Conservation (phyloP, 2,329 filamentous ascomycete species). For the Apiospora kogelbergensis region DNA sequence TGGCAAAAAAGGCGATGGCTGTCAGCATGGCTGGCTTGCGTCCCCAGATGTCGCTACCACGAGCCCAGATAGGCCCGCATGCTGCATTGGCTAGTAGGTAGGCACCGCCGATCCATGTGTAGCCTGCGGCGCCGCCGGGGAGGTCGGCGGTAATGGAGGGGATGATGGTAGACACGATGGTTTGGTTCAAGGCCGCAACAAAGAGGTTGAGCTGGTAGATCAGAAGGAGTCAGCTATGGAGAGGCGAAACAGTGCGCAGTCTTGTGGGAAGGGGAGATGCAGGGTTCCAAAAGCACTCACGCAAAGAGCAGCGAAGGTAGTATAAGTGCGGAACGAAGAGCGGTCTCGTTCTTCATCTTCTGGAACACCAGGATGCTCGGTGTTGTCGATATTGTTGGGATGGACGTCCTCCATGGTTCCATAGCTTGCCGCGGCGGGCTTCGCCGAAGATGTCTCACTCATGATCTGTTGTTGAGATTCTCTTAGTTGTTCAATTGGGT, state of each 20-base stretch:
- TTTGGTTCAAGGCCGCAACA: constrained; percentile 67
- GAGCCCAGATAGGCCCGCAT: constrained; percentile 45
- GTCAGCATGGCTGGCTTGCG: constrained; percentile 17
- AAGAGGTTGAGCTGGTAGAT: constrained; percentile 44
- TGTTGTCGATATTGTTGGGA: background rate
- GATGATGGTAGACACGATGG: constrained; percentile 62
- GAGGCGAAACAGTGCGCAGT: background rate
- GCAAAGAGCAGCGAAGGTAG: background rate
- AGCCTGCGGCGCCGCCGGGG: constrained; percentile 54
- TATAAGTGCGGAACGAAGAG: background rate
- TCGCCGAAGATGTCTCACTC: background rate
- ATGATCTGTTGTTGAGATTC: background rate
- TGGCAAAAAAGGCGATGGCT: constrained; percentile 16
- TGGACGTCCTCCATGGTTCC: background rate
- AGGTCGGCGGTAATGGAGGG: constrained; percentile 53
- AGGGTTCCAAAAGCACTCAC: background rate
- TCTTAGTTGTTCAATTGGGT: no score
- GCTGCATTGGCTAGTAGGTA: constrained; percentile 67
- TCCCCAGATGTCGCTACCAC: constrained; percentile 19
- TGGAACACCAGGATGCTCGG: background rate
- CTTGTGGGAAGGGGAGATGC: background rate
- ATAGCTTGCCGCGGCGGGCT: background rate
- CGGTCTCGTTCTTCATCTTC: background rate
- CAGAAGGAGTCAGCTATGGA: background rate
- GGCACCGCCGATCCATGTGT: constrained; percentile 72